phyloP scores from a whole-genome alignment of 805 yeast species.

The Cyberlindnera xishuangbannaensis region DNA sequence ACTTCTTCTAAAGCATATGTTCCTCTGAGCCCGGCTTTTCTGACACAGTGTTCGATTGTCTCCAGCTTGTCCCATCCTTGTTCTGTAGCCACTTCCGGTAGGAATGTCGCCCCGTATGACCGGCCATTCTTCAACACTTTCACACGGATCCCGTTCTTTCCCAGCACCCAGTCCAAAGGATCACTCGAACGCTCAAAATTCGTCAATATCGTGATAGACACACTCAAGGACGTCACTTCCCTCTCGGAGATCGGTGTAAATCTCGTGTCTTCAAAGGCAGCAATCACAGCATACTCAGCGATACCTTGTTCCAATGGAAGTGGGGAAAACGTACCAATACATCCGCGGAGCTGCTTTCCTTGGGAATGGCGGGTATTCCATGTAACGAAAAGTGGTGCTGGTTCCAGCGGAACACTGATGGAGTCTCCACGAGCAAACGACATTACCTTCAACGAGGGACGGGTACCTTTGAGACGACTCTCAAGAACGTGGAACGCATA shows the following conservation, averaged over 20 bases:
- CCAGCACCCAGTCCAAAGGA: constrained; percentile 72
- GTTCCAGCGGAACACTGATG: neutral
- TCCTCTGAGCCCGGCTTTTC: constrained; percentile 55
- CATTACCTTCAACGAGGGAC: neutral
- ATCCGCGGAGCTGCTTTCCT: constrained; percentile 59
- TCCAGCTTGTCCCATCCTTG: constrained; percentile 75
- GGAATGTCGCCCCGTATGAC: constrained; percentile 65
- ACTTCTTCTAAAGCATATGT: constrained; percentile 33
- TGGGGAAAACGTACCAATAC: constrained; percentile 78
- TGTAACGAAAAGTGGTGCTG: constrained; percentile 74
- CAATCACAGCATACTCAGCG: constrained; percentile 20
- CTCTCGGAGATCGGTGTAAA: constrained; percentile 54
- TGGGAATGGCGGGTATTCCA: constrained; percentile 52
- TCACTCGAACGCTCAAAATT: constrained; percentile 49
- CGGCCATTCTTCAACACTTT: constrained; percentile 37
- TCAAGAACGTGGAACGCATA: constrained; percentile 8
- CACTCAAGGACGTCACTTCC: constrained; percentile 49
- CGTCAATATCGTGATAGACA: constrained; percentile 55
- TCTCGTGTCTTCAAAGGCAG: constrained; percentile 71
- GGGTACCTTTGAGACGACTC: neutral
- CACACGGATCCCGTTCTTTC: constrained; percentile 74
- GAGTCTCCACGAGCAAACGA: neutral
- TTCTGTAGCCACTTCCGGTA: constrained; percentile 87
- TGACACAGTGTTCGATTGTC: constrained; percentile 64
- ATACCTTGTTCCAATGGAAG: constrained; percentile 12